Percentiles rank a stretch among this genome's conserved stretches.
Conservation (phyloP, 441 rosid species). For the Dalechampia spathulata region DNA sequence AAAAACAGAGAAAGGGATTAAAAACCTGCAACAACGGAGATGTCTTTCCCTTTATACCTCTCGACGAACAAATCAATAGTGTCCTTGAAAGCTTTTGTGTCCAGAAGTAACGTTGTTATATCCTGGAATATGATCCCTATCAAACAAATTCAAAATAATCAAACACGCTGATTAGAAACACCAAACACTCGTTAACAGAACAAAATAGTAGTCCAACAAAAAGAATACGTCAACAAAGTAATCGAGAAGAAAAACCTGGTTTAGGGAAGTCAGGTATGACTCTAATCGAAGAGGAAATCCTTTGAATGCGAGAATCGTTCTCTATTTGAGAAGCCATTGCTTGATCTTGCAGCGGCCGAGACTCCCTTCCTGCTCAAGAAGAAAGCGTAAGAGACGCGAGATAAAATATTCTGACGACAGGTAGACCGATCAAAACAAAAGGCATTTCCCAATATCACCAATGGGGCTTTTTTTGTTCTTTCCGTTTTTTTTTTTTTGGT, state of each 20-base stretch:
- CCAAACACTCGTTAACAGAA: too few species aligned
- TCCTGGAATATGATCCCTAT: conserved; percentile 89
- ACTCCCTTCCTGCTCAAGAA: conserved; percentile 7
- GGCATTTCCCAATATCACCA: neutral
- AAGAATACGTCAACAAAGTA: neutral
- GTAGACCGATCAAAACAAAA: neutral
- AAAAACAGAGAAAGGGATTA: neutral
- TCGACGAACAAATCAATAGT: conserved; percentile 90
- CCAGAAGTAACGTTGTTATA: conserved; percentile 85
- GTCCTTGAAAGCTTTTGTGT: conserved; percentile 69
- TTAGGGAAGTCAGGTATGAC: conserved; percentile 92
- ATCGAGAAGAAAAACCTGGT: conserved; percentile 38
- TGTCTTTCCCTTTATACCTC: conserved; percentile 60
- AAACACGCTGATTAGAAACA: too few species aligned
- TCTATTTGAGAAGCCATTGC: conserved; percentile 46
- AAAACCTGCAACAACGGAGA: conserved; percentile 88
- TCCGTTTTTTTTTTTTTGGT: too few species aligned
- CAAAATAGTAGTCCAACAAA: too few species aligned
- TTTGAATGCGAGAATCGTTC: conserved; percentile 52
- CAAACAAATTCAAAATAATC: neutral
- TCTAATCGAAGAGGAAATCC: conserved; percentile 67
- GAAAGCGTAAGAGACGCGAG: neutral
- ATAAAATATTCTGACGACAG: neutral
- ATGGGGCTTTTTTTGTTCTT: neutral
- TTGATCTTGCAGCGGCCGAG: conserved; percentile 14